Evolutionary conservation across 306 rosid genomes (phyloP).

Genomic region (Cucumis cinereus): DNA sequence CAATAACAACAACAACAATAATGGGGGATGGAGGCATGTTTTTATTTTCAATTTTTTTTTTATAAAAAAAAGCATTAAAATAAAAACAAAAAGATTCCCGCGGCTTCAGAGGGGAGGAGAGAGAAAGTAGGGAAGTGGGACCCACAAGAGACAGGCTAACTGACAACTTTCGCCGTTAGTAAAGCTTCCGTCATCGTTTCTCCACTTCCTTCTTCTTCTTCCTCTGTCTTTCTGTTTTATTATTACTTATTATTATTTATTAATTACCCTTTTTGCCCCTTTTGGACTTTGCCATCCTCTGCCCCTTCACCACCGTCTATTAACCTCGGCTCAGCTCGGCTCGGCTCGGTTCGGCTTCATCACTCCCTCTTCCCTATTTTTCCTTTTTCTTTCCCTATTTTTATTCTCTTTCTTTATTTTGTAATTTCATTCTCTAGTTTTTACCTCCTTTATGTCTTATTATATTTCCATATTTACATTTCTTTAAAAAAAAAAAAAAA

Average conservation of each 20-base stretch:
- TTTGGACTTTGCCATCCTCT: background rate
- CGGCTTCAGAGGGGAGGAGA: background rate
- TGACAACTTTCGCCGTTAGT: slow-evolving; percentile 13
- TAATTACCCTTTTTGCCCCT: background rate
- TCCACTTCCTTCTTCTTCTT: background rate
- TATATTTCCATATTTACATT: too few relatives aligned
- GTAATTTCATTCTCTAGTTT: background rate
- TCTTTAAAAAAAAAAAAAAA: too few relatives aligned
- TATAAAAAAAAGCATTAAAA: background rate
- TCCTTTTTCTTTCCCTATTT: background rate
- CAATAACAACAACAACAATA: too few relatives aligned
- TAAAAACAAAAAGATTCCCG: slow-evolving; percentile 11
- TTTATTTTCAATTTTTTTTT: too few relatives aligned
- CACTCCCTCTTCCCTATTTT: background rate
- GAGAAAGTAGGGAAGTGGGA: background rate
- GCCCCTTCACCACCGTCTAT: background rate
- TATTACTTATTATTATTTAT: too few relatives aligned
- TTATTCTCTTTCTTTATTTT: background rate
- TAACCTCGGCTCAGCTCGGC: background rate
- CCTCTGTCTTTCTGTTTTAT: background rate
- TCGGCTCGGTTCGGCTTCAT: background rate
- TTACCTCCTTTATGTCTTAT: background rate
- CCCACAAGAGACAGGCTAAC: slow-evolving; percentile 1
- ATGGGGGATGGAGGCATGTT: background rate
- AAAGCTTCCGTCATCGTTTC: slow-evolving; percentile 12